Conservation (phyloP, 225 moss, liverwort and hornwort species). For the Marchantia paleacea region DNA sequence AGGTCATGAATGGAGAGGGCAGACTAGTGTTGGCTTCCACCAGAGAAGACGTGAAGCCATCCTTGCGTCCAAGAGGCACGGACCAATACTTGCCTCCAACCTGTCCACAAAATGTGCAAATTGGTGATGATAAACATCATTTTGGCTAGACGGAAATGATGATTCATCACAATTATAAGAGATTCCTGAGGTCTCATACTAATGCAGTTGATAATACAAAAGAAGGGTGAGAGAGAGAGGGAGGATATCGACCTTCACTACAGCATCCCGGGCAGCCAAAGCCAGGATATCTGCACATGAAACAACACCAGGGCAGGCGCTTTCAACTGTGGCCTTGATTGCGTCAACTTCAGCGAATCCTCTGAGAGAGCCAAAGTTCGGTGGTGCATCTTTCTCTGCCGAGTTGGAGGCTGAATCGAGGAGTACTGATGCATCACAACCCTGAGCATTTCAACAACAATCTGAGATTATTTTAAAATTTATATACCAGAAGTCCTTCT, state of each 20-base stretch:
- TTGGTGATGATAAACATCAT: no score
- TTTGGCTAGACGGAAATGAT: no score
- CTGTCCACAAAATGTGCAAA: neutral
- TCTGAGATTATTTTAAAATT: no score
- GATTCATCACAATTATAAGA: no score
- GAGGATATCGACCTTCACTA: neutral
- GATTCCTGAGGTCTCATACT: no score
- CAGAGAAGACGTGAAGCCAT: conserved; percentile 29
- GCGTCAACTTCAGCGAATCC: conserved; percentile 36
- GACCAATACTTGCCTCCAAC: conserved; percentile 34
- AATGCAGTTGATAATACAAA: no score
- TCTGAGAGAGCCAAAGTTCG: conserved; percentile 19
- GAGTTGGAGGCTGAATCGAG: conserved; percentile 28
- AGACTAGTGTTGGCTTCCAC: conserved; percentile 28
- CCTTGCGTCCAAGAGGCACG: conserved; percentile 29
- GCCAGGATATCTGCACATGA: conserved; percentile 40
- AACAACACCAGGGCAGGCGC: conserved; percentile 30
- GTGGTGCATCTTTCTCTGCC: conserved; percentile 35
- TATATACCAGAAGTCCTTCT: no score
- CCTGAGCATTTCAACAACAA: neutral
- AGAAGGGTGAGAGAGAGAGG: neutral
- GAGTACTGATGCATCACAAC: conserved; percentile 36
- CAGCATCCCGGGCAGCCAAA: conserved; percentile 21
- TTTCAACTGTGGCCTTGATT: conserved; percentile 24
- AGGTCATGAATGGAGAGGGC: conserved; percentile 29